Conservation (phyloP, 768 basidiomycete species). For the Amanita molliuscula region DNA sequence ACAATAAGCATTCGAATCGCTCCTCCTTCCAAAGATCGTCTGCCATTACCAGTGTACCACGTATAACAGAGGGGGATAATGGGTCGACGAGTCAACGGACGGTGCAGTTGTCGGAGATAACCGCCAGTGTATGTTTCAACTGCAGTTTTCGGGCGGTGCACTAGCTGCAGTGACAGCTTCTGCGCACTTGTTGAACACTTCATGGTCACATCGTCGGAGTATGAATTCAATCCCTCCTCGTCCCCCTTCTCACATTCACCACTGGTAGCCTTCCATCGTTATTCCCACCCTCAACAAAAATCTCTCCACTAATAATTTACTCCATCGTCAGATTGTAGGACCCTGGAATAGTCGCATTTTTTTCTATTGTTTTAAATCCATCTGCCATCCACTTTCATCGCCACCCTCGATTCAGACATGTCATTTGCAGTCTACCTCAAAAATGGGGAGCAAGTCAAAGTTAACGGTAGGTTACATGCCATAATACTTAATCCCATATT, state of each 20-base stretch:
- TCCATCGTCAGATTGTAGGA: conserved; percentile 13
- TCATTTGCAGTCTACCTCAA: conserved; percentile 54
- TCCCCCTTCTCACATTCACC: conserved; percentile 27
- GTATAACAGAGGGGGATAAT: too few relatives aligned
- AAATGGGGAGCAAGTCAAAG: conserved; percentile 76
- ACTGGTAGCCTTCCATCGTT: conserved; percentile 17
- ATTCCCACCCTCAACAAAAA: not conserved
- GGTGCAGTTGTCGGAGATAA: not conserved
- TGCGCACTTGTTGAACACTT: conserved; percentile 2
- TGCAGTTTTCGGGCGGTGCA: not conserved
- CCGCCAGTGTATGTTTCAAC: not conserved
- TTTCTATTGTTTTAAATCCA: conserved; percentile 16
- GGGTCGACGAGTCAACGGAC: not conserved
- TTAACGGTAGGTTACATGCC: conserved; percentile 57
- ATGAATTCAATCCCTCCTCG: conserved; percentile 26
- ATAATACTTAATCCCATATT: conserved; percentile 9
- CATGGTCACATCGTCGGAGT: conserved; percentile 26
- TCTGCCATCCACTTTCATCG: conserved; percentile 8
- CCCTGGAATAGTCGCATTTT: conserved; percentile 18
- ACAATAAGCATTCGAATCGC: too few relatives aligned
- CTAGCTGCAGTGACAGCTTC: not conserved
- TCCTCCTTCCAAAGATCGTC: too few relatives aligned
- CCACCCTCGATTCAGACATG: conserved; percentile 17
- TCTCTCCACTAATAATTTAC: conserved; percentile 13
- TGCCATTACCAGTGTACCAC: too few relatives aligned